Evolutionary conservation across 148 eudicot genomes (phyloP).

Genomic region (Vaccinium myrtillus): DNA sequence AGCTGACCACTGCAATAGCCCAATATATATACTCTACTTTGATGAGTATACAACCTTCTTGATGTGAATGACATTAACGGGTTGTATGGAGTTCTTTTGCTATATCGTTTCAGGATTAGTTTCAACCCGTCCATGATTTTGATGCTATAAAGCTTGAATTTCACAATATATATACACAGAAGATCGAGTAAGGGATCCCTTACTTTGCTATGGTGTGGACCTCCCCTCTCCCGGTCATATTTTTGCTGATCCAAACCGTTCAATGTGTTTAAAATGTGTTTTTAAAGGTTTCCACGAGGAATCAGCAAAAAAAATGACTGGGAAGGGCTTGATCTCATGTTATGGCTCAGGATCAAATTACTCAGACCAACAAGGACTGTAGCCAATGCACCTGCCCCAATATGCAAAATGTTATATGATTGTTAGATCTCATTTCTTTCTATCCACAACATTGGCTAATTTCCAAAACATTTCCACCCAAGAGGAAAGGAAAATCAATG

Average conservation of each 20-base stretch:
- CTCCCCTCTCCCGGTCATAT: too few relatives aligned
- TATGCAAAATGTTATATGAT: background rate
- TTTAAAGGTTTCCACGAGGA: too few relatives aligned
- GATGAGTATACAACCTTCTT: background rate
- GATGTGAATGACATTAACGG: background rate
- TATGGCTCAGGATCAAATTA: background rate
- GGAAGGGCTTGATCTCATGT: background rate
- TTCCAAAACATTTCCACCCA: background rate
- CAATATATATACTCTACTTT: background rate
- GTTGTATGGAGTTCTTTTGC: background rate
- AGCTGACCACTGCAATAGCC: background rate
- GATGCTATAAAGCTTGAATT: too few relatives aligned
- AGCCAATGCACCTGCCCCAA: background rate
- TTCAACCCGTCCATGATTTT: background rate
- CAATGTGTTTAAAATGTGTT: too few relatives aligned
- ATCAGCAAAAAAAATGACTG: too few relatives aligned
- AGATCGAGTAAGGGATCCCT: too few relatives aligned
- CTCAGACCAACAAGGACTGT: background rate
- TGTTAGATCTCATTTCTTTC: background rate
- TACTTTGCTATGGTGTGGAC: too few relatives aligned
- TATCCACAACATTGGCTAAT: background rate
- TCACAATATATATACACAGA: too few relatives aligned
- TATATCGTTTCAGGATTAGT: background rate
- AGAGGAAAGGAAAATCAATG: background rate
- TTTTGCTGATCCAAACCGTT: too few relatives aligned